Evolutionary conservation across 148 eudicot genomes (phyloP).

Genomic region (Amaranthus cruentus): DNA sequence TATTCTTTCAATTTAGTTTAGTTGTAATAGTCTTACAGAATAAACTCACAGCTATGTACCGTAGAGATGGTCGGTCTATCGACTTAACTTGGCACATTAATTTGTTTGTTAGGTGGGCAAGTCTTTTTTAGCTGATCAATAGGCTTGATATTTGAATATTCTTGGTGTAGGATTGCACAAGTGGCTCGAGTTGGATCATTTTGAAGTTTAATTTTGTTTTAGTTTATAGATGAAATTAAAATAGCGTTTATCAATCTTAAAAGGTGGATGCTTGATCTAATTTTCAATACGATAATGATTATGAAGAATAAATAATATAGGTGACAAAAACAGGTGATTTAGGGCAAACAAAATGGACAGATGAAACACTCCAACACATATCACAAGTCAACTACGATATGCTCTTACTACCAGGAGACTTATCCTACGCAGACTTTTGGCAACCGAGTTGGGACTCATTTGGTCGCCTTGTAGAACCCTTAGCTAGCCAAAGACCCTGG

Average conservation of each 20-base stretch:
- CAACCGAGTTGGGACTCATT: constrained; percentile 71
- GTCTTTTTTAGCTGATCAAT: no score
- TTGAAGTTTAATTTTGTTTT: no score
- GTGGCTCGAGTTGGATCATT: no score
- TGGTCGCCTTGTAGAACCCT: constrained; percentile 57
- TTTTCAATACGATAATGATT: background rate
- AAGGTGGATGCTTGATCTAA: background rate
- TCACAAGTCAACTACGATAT: constrained; percentile 51
- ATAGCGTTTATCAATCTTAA: background rate
- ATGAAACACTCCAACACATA: constrained; percentile 58
- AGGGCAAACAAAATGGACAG: constrained; percentile 71
- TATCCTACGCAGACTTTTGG: constrained; percentile 54
- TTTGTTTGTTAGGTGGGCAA: no score
- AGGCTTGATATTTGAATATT: no score
- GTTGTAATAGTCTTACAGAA: no score
- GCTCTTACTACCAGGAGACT: constrained; percentile 64
- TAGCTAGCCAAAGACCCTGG: constrained; percentile 75
- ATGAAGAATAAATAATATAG: background rate
- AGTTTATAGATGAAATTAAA: no score
- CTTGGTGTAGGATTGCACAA: no score
- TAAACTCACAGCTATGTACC: no score
- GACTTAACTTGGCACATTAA: no score
- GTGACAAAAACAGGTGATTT: constrained; percentile 48
- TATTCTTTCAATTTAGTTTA: no score
- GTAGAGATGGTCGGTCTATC: no score